These are phyloP conservation scores for Aspergillus terreus DNA, from an alignment of 2,329 filamentous ascomycete genomes.

Conservation along the genomic window DNA sequence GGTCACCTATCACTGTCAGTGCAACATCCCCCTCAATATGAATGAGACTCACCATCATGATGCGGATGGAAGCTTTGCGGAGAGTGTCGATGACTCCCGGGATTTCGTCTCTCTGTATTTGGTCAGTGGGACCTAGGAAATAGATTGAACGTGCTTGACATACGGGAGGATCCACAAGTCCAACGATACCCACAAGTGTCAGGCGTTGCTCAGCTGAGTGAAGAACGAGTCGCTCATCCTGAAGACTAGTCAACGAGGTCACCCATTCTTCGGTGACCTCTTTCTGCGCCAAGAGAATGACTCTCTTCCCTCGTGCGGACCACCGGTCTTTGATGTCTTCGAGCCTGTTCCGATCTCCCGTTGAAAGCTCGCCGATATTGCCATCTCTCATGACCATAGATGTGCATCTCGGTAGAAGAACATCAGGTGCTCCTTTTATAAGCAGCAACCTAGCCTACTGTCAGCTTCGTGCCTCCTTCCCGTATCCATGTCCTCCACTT, in stretches of 20 bases:
- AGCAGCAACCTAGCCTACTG: constrained; percentile 49
- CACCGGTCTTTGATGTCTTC: constrained; percentile 61
- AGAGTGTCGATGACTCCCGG: constrained; percentile 59
- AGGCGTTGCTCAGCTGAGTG: constrained; percentile 34
- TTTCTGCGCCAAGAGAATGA: constrained; percentile 65
- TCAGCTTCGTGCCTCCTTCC: not conserved
- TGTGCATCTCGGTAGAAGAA: constrained; percentile 63
- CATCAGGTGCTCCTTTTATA: constrained; percentile 77
- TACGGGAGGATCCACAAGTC: constrained; percentile 56
- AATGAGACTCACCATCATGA: constrained; percentile 62
- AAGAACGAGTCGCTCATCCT: constrained; percentile 29
- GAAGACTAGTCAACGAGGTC: not conserved
- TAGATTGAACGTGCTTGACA: not conserved
- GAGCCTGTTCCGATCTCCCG: constrained; percentile 44
- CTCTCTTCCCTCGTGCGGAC: constrained; percentile 65
- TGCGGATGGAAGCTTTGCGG: constrained; percentile 66
- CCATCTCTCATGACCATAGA: constrained; percentile 57
- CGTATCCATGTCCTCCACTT: not conserved
- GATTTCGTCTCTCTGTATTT: constrained; percentile 52
- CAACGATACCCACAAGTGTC: constrained; percentile 55
- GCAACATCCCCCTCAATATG: constrained; percentile 1
- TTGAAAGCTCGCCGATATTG: constrained; percentile 45
- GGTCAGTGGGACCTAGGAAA: not conserved
- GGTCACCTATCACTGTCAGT: constrained; percentile 51
- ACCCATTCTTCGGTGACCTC: not conserved